Evolutionary conservation across 192 early-diverging fungal species (phyloP).

Genomic region (Mortierella antarctica): DNA sequence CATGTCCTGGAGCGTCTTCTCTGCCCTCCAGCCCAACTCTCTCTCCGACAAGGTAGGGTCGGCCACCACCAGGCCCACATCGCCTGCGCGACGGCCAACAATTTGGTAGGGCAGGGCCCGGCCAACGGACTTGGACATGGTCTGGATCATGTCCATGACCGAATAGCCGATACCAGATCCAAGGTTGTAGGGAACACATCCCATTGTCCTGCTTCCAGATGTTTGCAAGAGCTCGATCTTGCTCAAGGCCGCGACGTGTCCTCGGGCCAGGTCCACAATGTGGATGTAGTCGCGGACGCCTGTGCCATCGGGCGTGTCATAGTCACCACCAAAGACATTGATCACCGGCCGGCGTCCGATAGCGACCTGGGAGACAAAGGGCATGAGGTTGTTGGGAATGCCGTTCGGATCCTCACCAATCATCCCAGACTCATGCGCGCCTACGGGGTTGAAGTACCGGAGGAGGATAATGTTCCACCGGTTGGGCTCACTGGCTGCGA

Average conservation of each 20-base stretch:
- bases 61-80: slow-evolving; percentile 88
- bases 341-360: slow-evolving; percentile 85
- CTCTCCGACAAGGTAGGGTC: slow-evolving; percentile 61
- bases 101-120: slow-evolving; percentile 79
- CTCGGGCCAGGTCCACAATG: slow-evolving; percentile 91
- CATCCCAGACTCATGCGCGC: slow-evolving; percentile 90
- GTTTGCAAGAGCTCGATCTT: slow-evolving; percentile 62
- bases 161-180: slow-evolving; percentile 92
- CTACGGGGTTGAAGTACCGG: slow-evolving; percentile 98
- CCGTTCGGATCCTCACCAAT: slow-evolving; percentile 94
- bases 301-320: slow-evolving; percentile 93
- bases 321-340: slow-evolving; percentile 93
- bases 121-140: slow-evolving; percentile 85
- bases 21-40: slow-evolving; percentile 53
- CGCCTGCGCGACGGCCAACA: slow-evolving; percentile 78
- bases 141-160: slow-evolving; percentile 82
- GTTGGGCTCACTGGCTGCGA: slow-evolving; percentile 40
- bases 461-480: slow-evolving; percentile 69
- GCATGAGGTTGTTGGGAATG: slow-evolving; percentile 95
- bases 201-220: slow-evolving; percentile 54
- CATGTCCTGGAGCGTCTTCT: slow-evolving; percentile 58
- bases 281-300: slow-evolving; percentile 97
- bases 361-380: slow-evolving; percentile 90
- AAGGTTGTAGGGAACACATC: slow-evolving; percentile 84
- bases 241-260: slow-evolving; percentile 88